Conservation (phyloP, 2,329 filamentous ascomycete species). For the Drechslerella stenobrocha region DNA sequence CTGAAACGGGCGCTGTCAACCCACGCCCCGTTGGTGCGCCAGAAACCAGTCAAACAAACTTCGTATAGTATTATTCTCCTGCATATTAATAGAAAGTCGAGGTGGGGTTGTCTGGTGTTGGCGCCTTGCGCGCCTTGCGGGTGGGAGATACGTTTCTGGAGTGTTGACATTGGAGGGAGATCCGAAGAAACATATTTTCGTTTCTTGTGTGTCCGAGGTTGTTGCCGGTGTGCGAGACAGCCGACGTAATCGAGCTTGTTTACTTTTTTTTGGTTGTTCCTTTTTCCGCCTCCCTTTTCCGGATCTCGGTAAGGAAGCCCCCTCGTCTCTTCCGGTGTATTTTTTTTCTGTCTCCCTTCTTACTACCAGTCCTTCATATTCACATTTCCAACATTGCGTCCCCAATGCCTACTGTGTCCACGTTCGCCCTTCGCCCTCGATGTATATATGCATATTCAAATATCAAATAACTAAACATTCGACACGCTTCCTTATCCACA, state of each 20-base stretch:
- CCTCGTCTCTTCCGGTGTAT: background rate
- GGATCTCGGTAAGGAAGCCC: no score
- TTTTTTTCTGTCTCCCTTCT: background rate
- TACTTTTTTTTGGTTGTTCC: background rate
- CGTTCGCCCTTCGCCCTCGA: background rate
- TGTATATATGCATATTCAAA: background rate
- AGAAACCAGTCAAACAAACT: no score
- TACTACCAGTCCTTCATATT: background rate
- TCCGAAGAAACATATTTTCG: slow-evolving; percentile 4
- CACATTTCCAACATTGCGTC: no score
- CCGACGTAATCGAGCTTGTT: no score
- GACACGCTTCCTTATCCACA: no score
- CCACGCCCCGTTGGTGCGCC: background rate
- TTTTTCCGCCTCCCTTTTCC: background rate
- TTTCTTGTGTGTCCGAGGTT: slow-evolving; percentile 1
- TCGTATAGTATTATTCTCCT: no score
- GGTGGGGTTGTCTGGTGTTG: no score
- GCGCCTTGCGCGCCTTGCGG: no score
- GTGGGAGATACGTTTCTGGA: no score
- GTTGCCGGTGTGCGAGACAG: no score
- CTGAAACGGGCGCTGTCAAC: slow-evolving; percentile 1
- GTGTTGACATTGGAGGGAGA: background rate
- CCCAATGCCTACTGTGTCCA: background rate
- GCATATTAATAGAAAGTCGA: no score
- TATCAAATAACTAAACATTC: no score